These are phyloP conservation scores for Fraxinus angustifolia DNA, from an alignment of 305 asterid species.

Conservation along the genomic window DNA sequence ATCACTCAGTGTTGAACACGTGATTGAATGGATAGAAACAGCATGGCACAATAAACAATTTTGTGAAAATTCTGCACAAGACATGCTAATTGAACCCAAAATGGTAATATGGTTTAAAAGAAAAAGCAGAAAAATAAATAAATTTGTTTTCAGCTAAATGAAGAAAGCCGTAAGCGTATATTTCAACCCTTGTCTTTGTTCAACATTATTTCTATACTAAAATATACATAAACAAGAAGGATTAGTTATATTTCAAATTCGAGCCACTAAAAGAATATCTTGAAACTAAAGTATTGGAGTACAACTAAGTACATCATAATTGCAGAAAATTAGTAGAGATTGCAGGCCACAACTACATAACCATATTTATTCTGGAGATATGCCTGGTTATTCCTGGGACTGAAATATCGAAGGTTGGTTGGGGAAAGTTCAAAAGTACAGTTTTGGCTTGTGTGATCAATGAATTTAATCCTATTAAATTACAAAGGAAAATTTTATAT, in stretches of 20 bases:
- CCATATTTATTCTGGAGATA: not conserved
- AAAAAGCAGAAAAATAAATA: slow-evolving; percentile 6
- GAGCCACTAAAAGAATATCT: not conserved
- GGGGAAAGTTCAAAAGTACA: not conserved
- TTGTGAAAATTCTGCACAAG: not conserved
- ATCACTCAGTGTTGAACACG: slow-evolving; percentile 7
- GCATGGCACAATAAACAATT: not conserved
- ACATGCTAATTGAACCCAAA: not conserved
- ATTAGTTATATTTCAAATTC: not conserved
- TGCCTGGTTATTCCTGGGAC: not conserved
- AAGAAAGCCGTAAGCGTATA: not conserved
- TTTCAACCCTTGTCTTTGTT: not conserved
- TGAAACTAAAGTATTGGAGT: not conserved
- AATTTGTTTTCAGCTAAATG: not conserved
- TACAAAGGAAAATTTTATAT: not conserved
- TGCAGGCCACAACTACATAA: not conserved
- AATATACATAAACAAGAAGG: not conserved
- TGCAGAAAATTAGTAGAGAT: not conserved
- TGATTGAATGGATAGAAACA: not conserved
- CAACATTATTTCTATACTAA: not conserved
- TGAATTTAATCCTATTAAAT: not conserved
- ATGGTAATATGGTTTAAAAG: not conserved
- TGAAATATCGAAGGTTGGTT: not conserved
- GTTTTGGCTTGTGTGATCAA: not conserved
- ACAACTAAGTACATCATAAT: not conserved